Base-by-base conservation (phyloP, 1,284 basidiomycete species). In the Stereum hirsutum region DNA sequence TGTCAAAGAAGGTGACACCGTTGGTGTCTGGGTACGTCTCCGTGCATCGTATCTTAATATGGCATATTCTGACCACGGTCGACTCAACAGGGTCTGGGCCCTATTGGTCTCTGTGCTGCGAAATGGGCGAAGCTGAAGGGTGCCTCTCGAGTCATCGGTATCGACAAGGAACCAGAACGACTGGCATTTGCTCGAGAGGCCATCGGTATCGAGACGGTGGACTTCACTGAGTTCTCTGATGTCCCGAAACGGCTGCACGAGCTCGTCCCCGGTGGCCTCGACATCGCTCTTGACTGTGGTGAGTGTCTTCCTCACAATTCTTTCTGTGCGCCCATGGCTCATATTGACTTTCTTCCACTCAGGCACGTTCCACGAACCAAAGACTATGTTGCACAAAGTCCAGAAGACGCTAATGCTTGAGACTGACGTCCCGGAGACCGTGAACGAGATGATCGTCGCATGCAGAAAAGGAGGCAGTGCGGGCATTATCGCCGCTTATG, bases 351-450 rank as follows among this genome's bases (percentile, higher is more conserved):
- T n/a, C n/a, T n/a, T n/a, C n/a, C n/a, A n/a, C 35, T 15, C 15
- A 19, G 75, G 75, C 12, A 76, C 78, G 2, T 84, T 82, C 70
- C 81, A 84, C 55, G 73, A 83, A 52, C 79, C 79, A n/a, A 83
- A 84, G 62, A 66, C 69, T 0, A 48, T 74, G 25, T 48, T 68
- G 5, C 43, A 71, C 75, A 75, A 81, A 55, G 66, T 80, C 30
- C 77, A 86, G 61, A 82, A 83, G 60, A 54, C 74, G 10, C 61
- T 86, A 31, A 78, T 81, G 70, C 69, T 89, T 28, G 84, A 89
- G 63, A 89, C 83, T 0, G 86, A 89, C 54, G 75, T 78, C 0
- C 68, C 75, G 2, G 86, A 89, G 58, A 84, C 72, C 4, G 64
- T 79, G 47, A 88, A 84, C 57, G 81, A 86, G 59, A 77, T 76